Conservation (phyloP, 2,329 filamentous ascomycete species). For the Chalaropsis ovoidea region DNA sequence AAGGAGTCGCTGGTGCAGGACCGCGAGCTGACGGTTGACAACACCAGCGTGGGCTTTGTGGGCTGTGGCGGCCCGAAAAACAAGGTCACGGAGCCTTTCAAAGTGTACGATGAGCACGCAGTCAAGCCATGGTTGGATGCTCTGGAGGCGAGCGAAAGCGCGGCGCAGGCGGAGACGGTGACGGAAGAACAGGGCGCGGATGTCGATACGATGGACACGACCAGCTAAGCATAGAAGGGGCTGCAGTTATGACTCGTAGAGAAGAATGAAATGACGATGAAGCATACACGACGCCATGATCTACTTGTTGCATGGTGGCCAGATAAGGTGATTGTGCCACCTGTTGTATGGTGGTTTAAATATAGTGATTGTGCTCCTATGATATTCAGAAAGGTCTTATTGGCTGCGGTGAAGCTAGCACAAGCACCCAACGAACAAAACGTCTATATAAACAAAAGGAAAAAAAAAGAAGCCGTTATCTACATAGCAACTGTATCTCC, state of each 20-base stretch:
- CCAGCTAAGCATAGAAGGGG: slow-evolving; percentile 29
- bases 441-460: not conserved
- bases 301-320: no score
- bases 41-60: slow-evolving; percentile 83
- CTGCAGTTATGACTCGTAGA: slow-evolving; percentile 13
- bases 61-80: slow-evolving; percentile 50
- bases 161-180: slow-evolving; percentile 32
- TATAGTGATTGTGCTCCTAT: not conserved
- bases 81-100: slow-evolving; percentile 62
- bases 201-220: slow-evolving; percentile 29
- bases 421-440: not conserved
- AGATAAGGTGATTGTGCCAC: not conserved
- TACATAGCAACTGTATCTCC: no score
- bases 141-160: slow-evolving; percentile 44
- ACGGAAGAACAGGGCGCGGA: slow-evolving; percentile 35
- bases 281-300: slow-evolving; percentile 16
- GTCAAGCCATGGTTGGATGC: slow-evolving; percentile 78
- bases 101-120: slow-evolving; percentile 80
- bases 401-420: no score
- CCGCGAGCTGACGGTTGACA: slow-evolving; percentile 93
- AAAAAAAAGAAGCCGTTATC: not conserved
- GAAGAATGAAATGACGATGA: slow-evolving; percentile 25
- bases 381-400: not conserved
- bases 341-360: not conserved
- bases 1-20: slow-evolving; percentile 96